phyloP scores from a whole-genome alignment of 768 basidiomycete species.

The Lactarius hatsudake region DNA sequence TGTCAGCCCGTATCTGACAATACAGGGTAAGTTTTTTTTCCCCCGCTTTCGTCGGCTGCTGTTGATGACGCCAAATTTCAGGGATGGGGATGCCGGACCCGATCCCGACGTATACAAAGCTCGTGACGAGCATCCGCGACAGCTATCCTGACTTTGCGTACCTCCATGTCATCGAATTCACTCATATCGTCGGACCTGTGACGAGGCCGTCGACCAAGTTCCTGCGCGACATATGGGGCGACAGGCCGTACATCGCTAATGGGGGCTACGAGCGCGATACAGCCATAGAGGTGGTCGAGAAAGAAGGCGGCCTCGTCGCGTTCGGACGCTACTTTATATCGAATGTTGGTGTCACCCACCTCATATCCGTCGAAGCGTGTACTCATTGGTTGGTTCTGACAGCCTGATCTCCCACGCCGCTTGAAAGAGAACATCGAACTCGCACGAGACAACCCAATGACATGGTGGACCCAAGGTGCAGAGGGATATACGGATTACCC shows the following conservation, averaged over 20 bases:
- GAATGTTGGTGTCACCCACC: slow-evolving; percentile 10
- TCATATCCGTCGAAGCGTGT: background rate
- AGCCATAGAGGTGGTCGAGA: slow-evolving; percentile 24
- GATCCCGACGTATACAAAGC: slow-evolving; percentile 31
- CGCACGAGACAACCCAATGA: background rate
- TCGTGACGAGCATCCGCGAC: slow-evolving; percentile 30
- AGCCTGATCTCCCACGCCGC: slow-evolving; percentile 28
- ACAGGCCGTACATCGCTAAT: slow-evolving; percentile 28
- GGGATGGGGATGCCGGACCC: slow-evolving; percentile 28
- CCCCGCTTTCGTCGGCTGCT: background rate
- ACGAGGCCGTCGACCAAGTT: slow-evolving; percentile 26
- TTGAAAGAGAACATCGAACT: slow-evolving; percentile 8
- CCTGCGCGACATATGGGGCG: slow-evolving; percentile 30
- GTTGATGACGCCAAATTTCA: background rate
- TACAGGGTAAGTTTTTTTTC: slow-evolving; percentile 1
- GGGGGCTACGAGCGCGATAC: slow-evolving; percentile 29
- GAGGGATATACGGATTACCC: slow-evolving; percentile 29
- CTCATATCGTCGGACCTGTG: background rate
- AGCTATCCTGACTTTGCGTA: slow-evolving; percentile 19
- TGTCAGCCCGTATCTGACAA: slow-evolving; percentile 32
- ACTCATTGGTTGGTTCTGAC: background rate
- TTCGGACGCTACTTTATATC: slow-evolving; percentile 22
- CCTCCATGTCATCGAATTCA: slow-evolving; percentile 36
- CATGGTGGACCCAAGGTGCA: background rate
- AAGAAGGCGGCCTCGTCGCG: slow-evolving; percentile 18